Base-by-base conservation (phyloP, 148 eudicot species). In the Rhododendron kiyosumense region DNA sequence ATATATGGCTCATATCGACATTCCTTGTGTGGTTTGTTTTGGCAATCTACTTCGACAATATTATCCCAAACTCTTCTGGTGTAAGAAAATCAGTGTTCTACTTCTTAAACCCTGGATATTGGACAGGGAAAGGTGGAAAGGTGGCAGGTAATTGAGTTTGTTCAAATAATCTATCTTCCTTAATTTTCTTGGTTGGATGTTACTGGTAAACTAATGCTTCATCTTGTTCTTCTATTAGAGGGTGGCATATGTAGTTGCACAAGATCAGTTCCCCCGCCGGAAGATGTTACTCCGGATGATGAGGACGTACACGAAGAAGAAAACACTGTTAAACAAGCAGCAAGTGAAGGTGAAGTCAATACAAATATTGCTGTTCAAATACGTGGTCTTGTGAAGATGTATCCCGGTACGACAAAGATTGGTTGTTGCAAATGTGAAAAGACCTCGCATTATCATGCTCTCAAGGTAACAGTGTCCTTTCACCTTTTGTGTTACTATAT, bases 1-100 rank as follows among this genome's bases (percentile, higher is more conserved):
- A 92, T 88, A 85, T 88, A 71, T 88, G 94, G 93, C 92, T 95
- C 82, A 45, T 90, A 65, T 83, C 87, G 17, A 90, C 94, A 38
- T 96, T 90, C 84, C 32, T 89, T 73, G 59, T 87, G 82, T 95
- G 97, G 98, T 90, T 93, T 85, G 83, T 90, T 78, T 89, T 97
- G 90, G 98, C 99, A 78, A 91, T 97, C 82, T 97, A 97, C 93
- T 93, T 97, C 8, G 98, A 95, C 90, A 95, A 97, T 87, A 93
- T 95, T 79, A 83, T 95, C 65, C 96, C 98, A 24, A 94, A 94
- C 88, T 85, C 94, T 59, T 90, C 92, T 88, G 98, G 99, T 82
- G 96, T 95, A 81, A 91, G 99, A 84, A 97, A 97, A 85, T 88
- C 98, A 13, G 48, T 87, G 51, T 85, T 92, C 83, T 97, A 97